Base-by-base conservation (phyloP, 73 alveolate genomes). In the Uronychia setigera region DNA sequence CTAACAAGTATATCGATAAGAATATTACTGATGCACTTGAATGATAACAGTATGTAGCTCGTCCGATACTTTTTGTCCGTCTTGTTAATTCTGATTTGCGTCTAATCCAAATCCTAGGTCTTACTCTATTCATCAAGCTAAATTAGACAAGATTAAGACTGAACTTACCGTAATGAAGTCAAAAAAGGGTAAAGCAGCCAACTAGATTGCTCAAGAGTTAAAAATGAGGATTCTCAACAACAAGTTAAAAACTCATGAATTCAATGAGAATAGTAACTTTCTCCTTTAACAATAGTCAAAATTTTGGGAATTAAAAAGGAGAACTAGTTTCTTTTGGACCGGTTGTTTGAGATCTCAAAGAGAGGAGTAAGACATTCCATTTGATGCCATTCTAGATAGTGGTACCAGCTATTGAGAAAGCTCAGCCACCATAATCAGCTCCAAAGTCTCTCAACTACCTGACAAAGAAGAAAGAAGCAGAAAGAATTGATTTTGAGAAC, bases 401-500 rank as follows among this genome's bases (percentile, higher is more conserved):
- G 29, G 79, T 82, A 13, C 32, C 81, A 28, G 81, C 19, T 35
- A 76, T 26, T 26, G 81, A 32, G 59, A 9, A 5, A 28, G 58
- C 81, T 30, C 79, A 80, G 75, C 5, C 32, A 9, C 19, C 19
- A n/a, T 67, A 29, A 26, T 31, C 67, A 11, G 87, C 32, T 5
- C 81, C 81, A 9, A 26, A 31, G 59, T 80, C 88, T 35, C 59
- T 87, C 46, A 87, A 87, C 35, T 27, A 79, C 1, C 80, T 76
- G 31, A 29, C 1, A 29, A 80, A 86, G 35, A 87, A 87, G 74
- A 87, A 75, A 57, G 93, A 87, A 80, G 83, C 93, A n/a, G 93
- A 87, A 74, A n/a, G 93, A 59, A 87, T 87, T 31, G 93, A 87
- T 32, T 57, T n/a, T 32, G 93, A 87, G 35, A 87, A 87, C 33